Percentiles rank a stretch among this genome's conserved stretches.
These are phyloP conservation scores for Gossypium longicalyx DNA, from an alignment of 345 rosid species.

Conservation along the genomic window DNA sequence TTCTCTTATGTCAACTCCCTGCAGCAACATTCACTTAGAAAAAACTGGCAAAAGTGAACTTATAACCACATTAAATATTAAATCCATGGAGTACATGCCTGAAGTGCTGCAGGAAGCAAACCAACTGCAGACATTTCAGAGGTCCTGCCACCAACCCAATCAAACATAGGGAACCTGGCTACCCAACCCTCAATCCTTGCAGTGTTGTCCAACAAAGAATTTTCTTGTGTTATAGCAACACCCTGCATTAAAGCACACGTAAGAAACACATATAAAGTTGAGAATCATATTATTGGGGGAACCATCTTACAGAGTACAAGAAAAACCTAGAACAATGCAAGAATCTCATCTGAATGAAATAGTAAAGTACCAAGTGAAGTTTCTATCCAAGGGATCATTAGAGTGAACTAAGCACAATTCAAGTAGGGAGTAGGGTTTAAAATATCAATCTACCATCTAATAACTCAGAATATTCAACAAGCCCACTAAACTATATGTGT, in stretches of 20 bases:
- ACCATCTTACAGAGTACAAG: not conserved
- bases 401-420: not conserved
- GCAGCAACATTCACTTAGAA: slow-evolving; percentile 22
- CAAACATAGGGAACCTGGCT: slow-evolving; percentile 97
- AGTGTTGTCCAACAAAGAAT: slow-evolving; percentile 88
- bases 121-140: slow-evolving; percentile 99
- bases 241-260: slow-evolving; percentile 52
- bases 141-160: slow-evolving; percentile 99
- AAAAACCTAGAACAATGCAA: not conserved
- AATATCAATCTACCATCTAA: not conserved
- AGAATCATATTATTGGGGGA: not conserved
- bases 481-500: not conserved
- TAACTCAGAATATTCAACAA: not conserved
- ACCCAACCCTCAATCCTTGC: slow-evolving; percentile 96
- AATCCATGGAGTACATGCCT: slow-evolving; percentile 43
- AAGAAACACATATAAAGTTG: slow-evolving; percentile 10
- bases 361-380: not conserved
- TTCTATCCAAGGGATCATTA: not conserved
- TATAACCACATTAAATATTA: slow-evolving; percentile 8
- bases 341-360: not conserved
- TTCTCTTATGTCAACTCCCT: slow-evolving; percentile 83
- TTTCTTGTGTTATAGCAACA: slow-evolving; percentile 96
- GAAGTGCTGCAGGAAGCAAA: slow-evolving; percentile 95
- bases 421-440: not conserved
- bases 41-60: slow-evolving; percentile 8